Conservation (phyloP, 768 basidiomycete genomes). For the Russula dissimulans region DNA sequence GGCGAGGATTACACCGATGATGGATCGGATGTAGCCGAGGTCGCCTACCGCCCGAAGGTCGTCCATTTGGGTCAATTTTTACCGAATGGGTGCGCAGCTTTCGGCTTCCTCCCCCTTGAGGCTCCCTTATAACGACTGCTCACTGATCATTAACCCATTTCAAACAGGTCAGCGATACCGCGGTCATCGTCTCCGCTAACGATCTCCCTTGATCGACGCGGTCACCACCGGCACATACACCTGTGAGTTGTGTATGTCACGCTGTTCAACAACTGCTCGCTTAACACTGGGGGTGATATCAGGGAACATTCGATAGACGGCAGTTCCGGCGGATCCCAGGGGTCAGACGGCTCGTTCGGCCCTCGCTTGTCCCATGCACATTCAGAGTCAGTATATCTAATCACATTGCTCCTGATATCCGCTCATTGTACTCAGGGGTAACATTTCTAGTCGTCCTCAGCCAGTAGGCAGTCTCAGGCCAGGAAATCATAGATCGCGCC, state of each 20-base stretch:
- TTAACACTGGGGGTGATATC: neutral
- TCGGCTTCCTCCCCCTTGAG: neutral
- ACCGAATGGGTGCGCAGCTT: conserved; percentile 6
- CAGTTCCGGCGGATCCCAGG: conserved; percentile 8
- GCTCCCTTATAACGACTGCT: neutral
- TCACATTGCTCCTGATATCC: neutral
- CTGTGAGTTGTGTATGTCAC: neutral
- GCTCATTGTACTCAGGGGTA: conserved; percentile 1
- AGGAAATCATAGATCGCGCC: neutral
- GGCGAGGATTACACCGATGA: conserved; percentile 13
- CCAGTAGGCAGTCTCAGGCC: neutral
- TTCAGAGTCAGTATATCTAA: conserved; percentile 4
- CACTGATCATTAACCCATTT: neutral
- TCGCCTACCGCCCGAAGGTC: conserved; percentile 15
- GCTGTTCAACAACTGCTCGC: neutral
- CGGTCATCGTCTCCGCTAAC: conserved; percentile 11
- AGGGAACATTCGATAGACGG: conserved; percentile 13
- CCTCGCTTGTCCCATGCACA: conserved; percentile 1
- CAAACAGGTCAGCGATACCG: neutral
- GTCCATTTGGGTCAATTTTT: conserved; percentile 17
- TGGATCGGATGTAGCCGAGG: neutral
- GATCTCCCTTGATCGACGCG: conserved; percentile 16
- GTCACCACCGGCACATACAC: conserved; percentile 7
- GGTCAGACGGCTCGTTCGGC: conserved; percentile 5
- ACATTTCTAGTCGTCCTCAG: neutral